phyloP scores from a whole-genome alignment of 441 rosid genomes.

The Bocquillonia castaneifolia region DNA sequence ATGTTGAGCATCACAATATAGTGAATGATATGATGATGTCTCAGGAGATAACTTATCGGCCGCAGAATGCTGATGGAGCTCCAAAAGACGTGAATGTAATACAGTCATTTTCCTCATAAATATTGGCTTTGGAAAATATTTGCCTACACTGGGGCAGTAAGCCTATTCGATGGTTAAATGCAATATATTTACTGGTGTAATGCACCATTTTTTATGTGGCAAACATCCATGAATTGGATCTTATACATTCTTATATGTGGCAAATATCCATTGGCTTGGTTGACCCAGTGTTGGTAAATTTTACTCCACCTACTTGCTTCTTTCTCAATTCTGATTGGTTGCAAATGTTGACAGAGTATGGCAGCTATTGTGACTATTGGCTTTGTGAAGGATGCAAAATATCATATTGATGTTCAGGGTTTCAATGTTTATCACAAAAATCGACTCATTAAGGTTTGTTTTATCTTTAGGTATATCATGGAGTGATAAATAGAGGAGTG shows the following conservation, averaged over 20 bases:
- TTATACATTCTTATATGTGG: not conserved
- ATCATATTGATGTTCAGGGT: slow-evolving; percentile 90
- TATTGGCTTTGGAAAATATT: not conserved
- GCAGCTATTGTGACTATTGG: slow-evolving; percentile 79
- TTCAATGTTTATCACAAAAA: slow-evolving; percentile 96
- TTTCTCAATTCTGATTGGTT: slow-evolving; percentile 18
- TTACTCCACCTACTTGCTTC: not conserved
- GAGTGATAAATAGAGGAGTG: not conserved
- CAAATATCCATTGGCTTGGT: not conserved
- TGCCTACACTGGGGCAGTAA: not conserved
- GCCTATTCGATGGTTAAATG: too few relatives aligned
- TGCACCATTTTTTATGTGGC: not conserved
- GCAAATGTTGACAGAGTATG: slow-evolving; percentile 43
- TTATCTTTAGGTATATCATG: not conserved
- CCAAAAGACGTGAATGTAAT: slow-evolving; percentile 44
- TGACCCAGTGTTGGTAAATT: not conserved
- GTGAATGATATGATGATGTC: slow-evolving; percentile 92
- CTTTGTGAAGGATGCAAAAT: slow-evolving; percentile 91
- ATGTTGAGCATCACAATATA: slow-evolving; percentile 85
- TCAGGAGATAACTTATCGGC: slow-evolving; percentile 58
- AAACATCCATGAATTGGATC: not conserved
- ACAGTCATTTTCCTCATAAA: slow-evolving; percentile 2
- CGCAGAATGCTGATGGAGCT: slow-evolving; percentile 51
- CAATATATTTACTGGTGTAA: not conserved
- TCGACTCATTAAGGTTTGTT: slow-evolving; percentile 80